Evolutionary conservation across 306 rosid species (phyloP), one percentile per base, ranked within the genome.

Genomic region (Luffa aegyptiaca): DNA sequence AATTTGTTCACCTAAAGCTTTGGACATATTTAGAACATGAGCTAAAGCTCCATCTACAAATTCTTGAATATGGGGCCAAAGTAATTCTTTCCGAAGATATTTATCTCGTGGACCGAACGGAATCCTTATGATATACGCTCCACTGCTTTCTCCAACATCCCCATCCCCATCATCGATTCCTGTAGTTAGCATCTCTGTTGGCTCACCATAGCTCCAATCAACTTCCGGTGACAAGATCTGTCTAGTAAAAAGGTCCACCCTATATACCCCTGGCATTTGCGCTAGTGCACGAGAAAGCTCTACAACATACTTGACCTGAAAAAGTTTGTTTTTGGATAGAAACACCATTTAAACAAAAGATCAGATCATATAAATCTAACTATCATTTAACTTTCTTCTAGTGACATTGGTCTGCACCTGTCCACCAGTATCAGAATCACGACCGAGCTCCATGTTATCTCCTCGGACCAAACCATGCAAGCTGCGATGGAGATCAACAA

Each of bases 391-490:
- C 17, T 33, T 75, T 52, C 48, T 75, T 52, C 58, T 7, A 75
- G 17, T 52, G 42, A 77, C 18, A 58, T 58, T 5, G 12, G 8
- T 39, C 16, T 35, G 37, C 85, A 93, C 98, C 98, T 93, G 97
- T 78, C 98, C 98, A 53, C 98, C 98, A 1, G 97, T 93, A 77
- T 93, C 98, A n/a, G 97, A 93, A 88, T 93, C 98, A 48, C 96
- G 90, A 49, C 98, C 98, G 55, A 93, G 98, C 85, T 93, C 98
- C 97, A 91, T 93, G 83, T 93, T 93, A 84, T 93, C 96, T 75
- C 96, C 98, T 26, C 98, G 87, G 71, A 91, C 93, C 86, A 90
- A 78, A 78, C 94, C 94, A 71, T 90, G 94, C 86, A 93, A 86
- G 84, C 97, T 93, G 88, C 39, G 44, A 84, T 80, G 75, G 82